A percentile compares a stretch with the other conserved stretches of the same genome.
Conservation (phyloP, 148 eudicot species). For the Rhododendron simsii region DNA sequence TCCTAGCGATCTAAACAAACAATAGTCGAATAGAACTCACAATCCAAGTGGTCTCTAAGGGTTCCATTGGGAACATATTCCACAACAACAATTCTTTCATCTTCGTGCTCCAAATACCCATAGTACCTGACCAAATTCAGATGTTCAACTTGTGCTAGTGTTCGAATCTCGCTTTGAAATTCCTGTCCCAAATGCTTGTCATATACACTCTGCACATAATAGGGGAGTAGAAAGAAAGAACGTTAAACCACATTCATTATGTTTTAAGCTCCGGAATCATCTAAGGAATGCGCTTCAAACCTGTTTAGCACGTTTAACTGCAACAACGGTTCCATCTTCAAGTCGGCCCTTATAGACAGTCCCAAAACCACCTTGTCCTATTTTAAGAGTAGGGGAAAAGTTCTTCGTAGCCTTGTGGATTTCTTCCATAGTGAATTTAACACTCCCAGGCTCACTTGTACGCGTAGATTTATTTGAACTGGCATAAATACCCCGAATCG, state of each 20-base stretch:
- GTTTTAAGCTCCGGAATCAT: neutral
- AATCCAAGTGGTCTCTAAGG: slow-evolving; percentile 81
- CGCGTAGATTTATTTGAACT: slow-evolving; percentile 33
- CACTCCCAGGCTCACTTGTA: slow-evolving; percentile 34
- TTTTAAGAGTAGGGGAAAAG: slow-evolving; percentile 64
- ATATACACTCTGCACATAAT: slow-evolving; percentile 38
- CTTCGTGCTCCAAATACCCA: slow-evolving; percentile 66
- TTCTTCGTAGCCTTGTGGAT: slow-evolving; percentile 67
- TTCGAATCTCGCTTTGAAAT: slow-evolving; percentile 58
- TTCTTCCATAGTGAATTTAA: slow-evolving; percentile 52
- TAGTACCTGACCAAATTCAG: slow-evolving; percentile 63
- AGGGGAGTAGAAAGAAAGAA: neutral
- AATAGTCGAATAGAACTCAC: slow-evolving; percentile 32
- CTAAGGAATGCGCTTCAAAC: slow-evolving; percentile 22
- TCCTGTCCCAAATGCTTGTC: slow-evolving; percentile 59
- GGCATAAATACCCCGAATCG: slow-evolving; percentile 19
- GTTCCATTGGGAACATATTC: slow-evolving; percentile 91
- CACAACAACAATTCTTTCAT: slow-evolving; percentile 69
- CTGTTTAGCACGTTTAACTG: slow-evolving; percentile 88
- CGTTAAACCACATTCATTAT: neutral
- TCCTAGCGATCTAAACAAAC: neutral
- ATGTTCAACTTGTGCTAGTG: slow-evolving; percentile 66
- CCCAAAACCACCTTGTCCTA: slow-evolving; percentile 95
- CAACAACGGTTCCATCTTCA: slow-evolving; percentile 69
- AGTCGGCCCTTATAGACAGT: slow-evolving; percentile 71